Evolutionary conservation across 73 alveolate genomes (phyloP).

Genomic region (Tetrahymena elliotti): DNA sequence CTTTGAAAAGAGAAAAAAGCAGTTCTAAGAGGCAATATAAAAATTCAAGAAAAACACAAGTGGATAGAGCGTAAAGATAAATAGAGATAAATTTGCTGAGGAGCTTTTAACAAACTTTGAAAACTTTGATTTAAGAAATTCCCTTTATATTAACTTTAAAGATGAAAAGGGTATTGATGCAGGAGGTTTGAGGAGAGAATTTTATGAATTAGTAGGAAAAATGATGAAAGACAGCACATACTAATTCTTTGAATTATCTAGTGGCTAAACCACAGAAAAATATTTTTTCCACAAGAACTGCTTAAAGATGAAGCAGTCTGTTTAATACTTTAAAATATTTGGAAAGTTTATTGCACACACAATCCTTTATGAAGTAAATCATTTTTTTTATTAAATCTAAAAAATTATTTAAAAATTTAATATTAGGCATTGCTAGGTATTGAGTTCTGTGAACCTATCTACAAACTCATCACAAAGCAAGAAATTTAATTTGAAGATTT

Average conservation of each 20-base stretch:
- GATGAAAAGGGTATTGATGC: constrained; percentile 40
- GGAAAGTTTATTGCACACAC: constrained; percentile 40
- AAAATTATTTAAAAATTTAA: not conserved
- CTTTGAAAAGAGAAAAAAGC: constrained; percentile 10
- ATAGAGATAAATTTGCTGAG: constrained; percentile 27
- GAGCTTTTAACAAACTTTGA: constrained; percentile 8
- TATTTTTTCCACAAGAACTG: constrained; percentile 13
- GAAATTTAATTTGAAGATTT: not conserved
- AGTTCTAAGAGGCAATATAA: not conserved
- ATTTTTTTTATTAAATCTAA: not conserved
- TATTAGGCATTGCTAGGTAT: not conserved
- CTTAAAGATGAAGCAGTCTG: not conserved
- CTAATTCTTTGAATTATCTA: constrained; percentile 12
- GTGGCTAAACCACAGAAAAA: not conserved
- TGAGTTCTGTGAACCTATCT: not conserved
- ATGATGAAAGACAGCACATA: constrained; percentile 33
- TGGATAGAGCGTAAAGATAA: not conserved
- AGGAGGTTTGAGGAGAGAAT: constrained; percentile 41
- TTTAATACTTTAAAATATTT: constrained; percentile 9
- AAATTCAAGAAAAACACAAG: not conserved
- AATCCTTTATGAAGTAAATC: not conserved
- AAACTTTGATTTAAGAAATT: not conserved
- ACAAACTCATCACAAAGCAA: not conserved
- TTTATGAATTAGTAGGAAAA: constrained; percentile 25
- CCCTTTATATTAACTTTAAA: not conserved